Conservation (phyloP, 2,329 filamentous ascomycete species). For the Ascochyta rabiei region DNA sequence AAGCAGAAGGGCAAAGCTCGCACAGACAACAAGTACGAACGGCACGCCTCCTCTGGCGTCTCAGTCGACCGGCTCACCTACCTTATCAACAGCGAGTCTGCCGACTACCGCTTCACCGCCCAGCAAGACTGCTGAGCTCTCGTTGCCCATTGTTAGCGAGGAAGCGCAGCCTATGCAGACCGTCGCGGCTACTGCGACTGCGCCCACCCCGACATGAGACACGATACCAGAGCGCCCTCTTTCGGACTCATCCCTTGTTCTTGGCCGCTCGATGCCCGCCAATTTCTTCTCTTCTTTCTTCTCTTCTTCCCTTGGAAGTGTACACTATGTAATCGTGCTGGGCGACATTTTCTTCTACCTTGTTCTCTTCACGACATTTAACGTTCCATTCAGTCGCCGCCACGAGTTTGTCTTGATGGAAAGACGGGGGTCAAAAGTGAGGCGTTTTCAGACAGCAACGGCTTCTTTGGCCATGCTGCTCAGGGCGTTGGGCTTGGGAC, state of each 20-base stretch:
- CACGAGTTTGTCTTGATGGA: constrained; percentile 14
- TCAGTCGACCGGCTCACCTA: constrained; percentile 41
- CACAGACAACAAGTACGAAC: constrained; percentile 33
- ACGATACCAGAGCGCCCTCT: constrained; percentile 32
- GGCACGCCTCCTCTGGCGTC: constrained; percentile 32
- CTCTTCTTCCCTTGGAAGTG: constrained; percentile 25
- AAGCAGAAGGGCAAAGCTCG: constrained; percentile 50
- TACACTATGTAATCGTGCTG: constrained; percentile 44
- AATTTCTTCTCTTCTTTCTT: constrained; percentile 25
- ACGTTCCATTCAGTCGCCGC: constrained; percentile 11
- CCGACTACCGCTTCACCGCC: constrained; percentile 38
- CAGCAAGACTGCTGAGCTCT: constrained; percentile 33
- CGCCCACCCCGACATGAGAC: constrained; percentile 27
- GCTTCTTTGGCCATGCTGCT: constrained; percentile 9
- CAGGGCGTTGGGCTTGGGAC: constrained; percentile 11
- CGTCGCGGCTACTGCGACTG: constrained; percentile 5
- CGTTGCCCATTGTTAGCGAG: constrained; percentile 35
- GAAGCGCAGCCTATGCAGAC: constrained; percentile 26
- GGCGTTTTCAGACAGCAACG: constrained; percentile 10
- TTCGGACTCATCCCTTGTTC: constrained; percentile 19
- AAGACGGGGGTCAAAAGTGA: constrained; percentile 14
- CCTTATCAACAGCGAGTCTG: constrained; percentile 39
- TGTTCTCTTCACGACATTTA: constrained; percentile 16
- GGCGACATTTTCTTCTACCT: constrained; percentile 16
- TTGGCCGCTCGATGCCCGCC: constrained; percentile 25